These are phyloP conservation scores for Mycena vulgaris DNA, from an alignment of 768 basidiomycete species.

Conservation along the genomic window DNA sequence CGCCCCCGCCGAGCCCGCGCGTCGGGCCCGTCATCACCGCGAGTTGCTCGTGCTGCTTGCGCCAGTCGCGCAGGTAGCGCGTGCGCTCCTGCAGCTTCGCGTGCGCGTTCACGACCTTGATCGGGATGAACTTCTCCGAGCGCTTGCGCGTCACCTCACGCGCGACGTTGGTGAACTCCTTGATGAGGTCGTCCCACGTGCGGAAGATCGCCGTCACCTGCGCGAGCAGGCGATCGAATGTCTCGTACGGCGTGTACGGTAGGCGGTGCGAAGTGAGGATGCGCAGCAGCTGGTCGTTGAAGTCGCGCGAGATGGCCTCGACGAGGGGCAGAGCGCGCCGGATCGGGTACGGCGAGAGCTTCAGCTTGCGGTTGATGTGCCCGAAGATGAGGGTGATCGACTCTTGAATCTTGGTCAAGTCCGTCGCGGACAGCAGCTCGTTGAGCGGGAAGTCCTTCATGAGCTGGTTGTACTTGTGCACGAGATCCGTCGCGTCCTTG, in stretches of 20 bases:
- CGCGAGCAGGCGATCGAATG: slow-evolving; percentile 89
- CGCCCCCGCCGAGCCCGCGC: slow-evolving; percentile 82
- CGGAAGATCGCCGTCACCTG: slow-evolving; percentile 85
- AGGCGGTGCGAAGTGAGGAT: slow-evolving; percentile 93
- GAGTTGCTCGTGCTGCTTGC: slow-evolving; percentile 97
- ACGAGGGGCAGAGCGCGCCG: slow-evolving; percentile 96
- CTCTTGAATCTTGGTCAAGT: slow-evolving; percentile 95
- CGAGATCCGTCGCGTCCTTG: slow-evolving; percentile 93
- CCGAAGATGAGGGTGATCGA: slow-evolving; percentile 89
- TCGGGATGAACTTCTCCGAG: slow-evolving; percentile 94
- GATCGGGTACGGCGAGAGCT: slow-evolving; percentile 96
- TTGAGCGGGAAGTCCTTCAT: slow-evolving; percentile 99
- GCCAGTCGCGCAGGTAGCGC: slow-evolving; percentile 90
- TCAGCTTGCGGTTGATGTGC: slow-evolving; percentile 96
- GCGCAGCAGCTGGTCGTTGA: slow-evolving; percentile 94
- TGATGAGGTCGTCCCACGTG: slow-evolving; percentile 92
- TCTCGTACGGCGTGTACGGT: slow-evolving; percentile 94
- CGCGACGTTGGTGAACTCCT: slow-evolving; percentile 93
- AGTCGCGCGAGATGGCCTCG: slow-evolving; percentile 97
- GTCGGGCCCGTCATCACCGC: slow-evolving; percentile 98
- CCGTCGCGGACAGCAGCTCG: slow-evolving; percentile 95
- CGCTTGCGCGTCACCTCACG: slow-evolving; percentile 94
- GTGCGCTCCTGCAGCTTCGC: slow-evolving; percentile 91
- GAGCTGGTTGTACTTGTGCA: slow-evolving; percentile 97
- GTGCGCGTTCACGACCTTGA: slow-evolving; percentile 94